phyloP scores from a whole-genome alignment of 306 rosid genomes.

The Neltuma alba region DNA sequence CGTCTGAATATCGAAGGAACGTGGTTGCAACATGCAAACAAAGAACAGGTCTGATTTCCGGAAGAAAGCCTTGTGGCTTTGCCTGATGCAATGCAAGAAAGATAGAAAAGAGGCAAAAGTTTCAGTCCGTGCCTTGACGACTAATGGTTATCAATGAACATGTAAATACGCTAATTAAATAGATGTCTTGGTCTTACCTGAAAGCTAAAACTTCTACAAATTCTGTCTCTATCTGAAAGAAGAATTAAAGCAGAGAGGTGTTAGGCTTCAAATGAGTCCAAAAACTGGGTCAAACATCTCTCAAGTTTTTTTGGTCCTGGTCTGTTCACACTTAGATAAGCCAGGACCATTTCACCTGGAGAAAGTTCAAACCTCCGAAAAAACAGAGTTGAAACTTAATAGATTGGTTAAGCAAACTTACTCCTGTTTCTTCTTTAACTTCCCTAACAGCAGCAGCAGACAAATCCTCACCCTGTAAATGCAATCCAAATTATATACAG shows the following conservation, averaged over 20 bases:
- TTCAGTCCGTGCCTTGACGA: no score
- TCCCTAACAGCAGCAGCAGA: constrained; percentile 75
- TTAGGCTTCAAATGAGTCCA: constrained; percentile 24
- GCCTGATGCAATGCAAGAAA: constrained; percentile 49
- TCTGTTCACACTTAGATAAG: background rate
- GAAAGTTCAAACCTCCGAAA: constrained; percentile 2
- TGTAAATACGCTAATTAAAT: no score
- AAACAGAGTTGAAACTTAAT: background rate
- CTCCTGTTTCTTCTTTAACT: constrained; percentile 96
- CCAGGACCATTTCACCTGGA: background rate
- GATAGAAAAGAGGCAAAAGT: background rate
- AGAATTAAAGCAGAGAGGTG: constrained; percentile 23
- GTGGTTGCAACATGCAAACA: constrained; percentile 70
- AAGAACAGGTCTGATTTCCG: constrained; percentile 74
- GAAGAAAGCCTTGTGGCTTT: constrained; percentile 77
- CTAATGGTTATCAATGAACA: no score
- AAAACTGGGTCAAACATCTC: background rate
- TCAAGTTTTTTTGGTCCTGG: background rate
- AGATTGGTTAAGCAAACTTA: constrained; percentile 42
- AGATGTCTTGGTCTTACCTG: constrained; percentile 43
- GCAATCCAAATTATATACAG: no score
- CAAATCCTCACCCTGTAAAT: constrained; percentile 76
- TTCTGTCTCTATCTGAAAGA: constrained; percentile 66
- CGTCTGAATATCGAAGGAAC: constrained; percentile 54
- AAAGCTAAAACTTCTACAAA: constrained; percentile 79